Base-by-base conservation (phyloP, 495 filamentous ascomycete genomes). In the Emericellopsis terricola region DNA sequence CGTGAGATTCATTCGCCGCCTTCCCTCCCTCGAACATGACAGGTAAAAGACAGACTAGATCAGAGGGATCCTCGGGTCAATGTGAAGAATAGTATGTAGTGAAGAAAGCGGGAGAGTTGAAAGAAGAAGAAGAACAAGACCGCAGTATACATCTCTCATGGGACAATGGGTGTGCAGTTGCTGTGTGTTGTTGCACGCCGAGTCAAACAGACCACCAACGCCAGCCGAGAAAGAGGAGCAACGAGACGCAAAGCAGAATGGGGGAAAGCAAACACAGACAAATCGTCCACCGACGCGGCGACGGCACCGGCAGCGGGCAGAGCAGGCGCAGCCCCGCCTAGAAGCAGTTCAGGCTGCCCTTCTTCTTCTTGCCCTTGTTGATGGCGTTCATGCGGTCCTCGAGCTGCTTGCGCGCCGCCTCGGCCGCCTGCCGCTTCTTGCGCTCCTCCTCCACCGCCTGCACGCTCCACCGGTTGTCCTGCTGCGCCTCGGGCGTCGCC, bases 341-440 rank as follows among this genome's bases (percentile, higher is more conserved):
- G 59, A 97, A 97, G 65, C 89, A 97, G 60, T 93, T 94, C 46
- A 97, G 73, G 19, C 78, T 81, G 49, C 82, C 78, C 73, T 89
- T 89, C 73, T 89, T 89, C 65, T 82, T 83, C 73, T 94, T 93
- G 65, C 86, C 93, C 60, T 85, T 85, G 50, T 74, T 78, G 48
- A 92, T 74, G n/a, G 73, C 78, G 38, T 79, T 76, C 87, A 97
- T 94, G 9, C 85, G 68, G 60, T 91, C 82, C 55, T 97, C 89
- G 3, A 96, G 67, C 46, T 91, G 77, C 38, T 73, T 79, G 34
- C 80, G 61, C 24, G 91, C 91, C 45, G 75, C 69, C 57, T 97
- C 89, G 17, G 91, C 85, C 43, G 92, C 80, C 31, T 73, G 62
- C 14, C 91, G 66, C 46, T 85, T 85, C 50, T 73, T 79, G 21